Percentiles rank a stretch among this genome's conserved stretches.
phyloP scores from a whole-genome alignment of 495 filamentous ascomycete species.

The Penicillium nucicola region DNA sequence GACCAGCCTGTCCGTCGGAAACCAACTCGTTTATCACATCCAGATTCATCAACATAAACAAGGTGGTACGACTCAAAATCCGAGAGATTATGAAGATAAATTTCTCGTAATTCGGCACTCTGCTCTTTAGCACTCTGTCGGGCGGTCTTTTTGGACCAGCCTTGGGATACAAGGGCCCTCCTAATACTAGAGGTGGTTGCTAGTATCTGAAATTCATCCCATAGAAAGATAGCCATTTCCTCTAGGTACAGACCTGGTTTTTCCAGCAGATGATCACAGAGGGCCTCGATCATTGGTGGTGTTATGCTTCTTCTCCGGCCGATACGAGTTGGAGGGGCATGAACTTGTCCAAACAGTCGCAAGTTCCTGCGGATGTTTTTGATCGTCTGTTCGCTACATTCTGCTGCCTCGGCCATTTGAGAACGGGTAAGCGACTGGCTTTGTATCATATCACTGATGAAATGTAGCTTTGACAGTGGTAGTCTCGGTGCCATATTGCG shows the following conservation, averaged over 20 bases:
- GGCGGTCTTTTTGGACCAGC: slow-evolving; percentile 16
- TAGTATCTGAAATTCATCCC: slow-evolving; percentile 11
- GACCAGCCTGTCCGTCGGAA: slow-evolving; percentile 28
- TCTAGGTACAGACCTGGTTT: slow-evolving; percentile 21
- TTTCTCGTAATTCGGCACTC: slow-evolving; percentile 32
- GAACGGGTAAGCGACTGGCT: background rate
- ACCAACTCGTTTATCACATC: slow-evolving; percentile 14
- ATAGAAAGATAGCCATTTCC: slow-evolving; percentile 21
- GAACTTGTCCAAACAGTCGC: slow-evolving; percentile 19
- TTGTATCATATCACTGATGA: background rate
- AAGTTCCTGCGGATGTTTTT: slow-evolving; percentile 15
- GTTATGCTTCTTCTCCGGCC: no score
- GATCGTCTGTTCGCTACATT: background rate
- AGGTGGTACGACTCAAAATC: slow-evolving; percentile 21
- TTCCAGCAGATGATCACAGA: slow-evolving; percentile 17
- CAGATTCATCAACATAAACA: background rate
- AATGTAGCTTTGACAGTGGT: no score
- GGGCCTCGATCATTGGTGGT: slow-evolving; percentile 2
- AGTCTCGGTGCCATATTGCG: no score
- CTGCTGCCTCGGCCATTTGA: background rate
- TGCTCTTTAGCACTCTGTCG: slow-evolving; percentile 10
- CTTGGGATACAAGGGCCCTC: background rate
- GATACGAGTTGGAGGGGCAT: slow-evolving; percentile 14
- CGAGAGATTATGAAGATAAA: slow-evolving; percentile 31
- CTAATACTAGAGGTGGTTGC: background rate